phyloP scores from a whole-genome alignment of 2,329 filamentous ascomycete genomes.

The Penicillium sp. region DNA sequence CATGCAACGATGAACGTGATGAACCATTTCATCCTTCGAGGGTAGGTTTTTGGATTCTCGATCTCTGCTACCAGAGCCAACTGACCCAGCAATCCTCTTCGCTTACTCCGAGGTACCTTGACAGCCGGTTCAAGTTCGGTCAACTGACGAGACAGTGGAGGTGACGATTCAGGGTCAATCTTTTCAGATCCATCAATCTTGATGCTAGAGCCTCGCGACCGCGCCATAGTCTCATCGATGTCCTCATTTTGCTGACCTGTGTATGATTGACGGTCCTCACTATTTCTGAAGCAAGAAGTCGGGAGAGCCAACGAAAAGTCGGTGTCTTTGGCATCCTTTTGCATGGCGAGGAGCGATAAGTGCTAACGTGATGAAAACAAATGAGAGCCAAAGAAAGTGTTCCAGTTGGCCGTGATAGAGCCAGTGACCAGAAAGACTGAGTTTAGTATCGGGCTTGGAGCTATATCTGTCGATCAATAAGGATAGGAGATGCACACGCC shows the following conservation, averaged over 20 bases:
- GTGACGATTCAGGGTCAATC: conserved; percentile 13
- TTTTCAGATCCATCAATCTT: conserved; percentile 11
- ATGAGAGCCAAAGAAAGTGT: too few relatives aligned
- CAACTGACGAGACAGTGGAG: conserved; percentile 12
- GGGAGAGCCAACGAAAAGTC: conserved; percentile 2
- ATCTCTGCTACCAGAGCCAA: conserved; percentile 73
- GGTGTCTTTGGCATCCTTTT: background rate
- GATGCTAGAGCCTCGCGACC: conserved; percentile 16
- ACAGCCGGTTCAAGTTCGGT: conserved; percentile 35
- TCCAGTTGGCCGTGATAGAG: background rate
- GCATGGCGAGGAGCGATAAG: conserved; percentile 4
- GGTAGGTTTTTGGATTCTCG: conserved; percentile 67
- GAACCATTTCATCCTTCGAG: conserved; percentile 70
- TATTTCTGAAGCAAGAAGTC: background rate
- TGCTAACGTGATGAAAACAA: too few relatives aligned
- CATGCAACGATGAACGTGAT: conserved; percentile 73
- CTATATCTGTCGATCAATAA: conserved; percentile 6
- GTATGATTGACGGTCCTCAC: conserved; percentile 4
- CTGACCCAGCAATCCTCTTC: conserved; percentile 66
- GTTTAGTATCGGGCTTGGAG: background rate
- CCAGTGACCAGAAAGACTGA: background rate
- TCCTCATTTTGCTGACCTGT: conserved; percentile 2
- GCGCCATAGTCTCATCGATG: conserved; percentile 13
- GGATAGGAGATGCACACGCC: conserved; percentile 1
- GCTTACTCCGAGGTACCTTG: conserved; percentile 48